Conservation (phyloP, 345 rosid species). For the Ceriops tagal region DNA sequence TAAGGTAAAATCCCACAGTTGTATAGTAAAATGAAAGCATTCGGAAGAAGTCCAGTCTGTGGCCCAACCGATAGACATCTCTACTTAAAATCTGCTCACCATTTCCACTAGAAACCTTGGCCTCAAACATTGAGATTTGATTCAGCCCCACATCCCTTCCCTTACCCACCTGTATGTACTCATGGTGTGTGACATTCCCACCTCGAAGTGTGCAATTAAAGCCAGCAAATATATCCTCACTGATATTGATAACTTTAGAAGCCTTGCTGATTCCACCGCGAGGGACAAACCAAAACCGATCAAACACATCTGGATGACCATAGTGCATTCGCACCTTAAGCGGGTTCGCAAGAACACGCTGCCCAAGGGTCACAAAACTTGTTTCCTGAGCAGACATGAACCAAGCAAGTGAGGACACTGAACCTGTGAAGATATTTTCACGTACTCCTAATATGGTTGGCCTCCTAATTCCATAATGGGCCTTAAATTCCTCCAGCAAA, state of each 20-base stretch:
- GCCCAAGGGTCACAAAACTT: slow-evolving; percentile 86
- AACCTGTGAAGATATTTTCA: slow-evolving; percentile 87
- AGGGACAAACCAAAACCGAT: slow-evolving; percentile 82
- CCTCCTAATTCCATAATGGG: slow-evolving; percentile 63
- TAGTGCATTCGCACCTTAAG: slow-evolving; percentile 88
- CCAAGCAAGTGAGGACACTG: slow-evolving; percentile 91
- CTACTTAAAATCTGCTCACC: slow-evolving; percentile 93
- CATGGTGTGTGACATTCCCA: slow-evolving; percentile 92
- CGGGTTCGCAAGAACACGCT: slow-evolving; percentile 89
- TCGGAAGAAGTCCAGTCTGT: slow-evolving; percentile 80
- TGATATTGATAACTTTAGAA: slow-evolving; percentile 73
- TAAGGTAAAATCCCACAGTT: slow-evolving; percentile 70
- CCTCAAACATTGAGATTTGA: slow-evolving; percentile 83
- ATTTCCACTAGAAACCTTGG: slow-evolving; percentile 88
- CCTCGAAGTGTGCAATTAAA: slow-evolving; percentile 86
- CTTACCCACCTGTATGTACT: slow-evolving; percentile 89
- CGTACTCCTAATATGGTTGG: slow-evolving; percentile 91
- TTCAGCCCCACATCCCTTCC: slow-evolving; percentile 92
- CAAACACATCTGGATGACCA: slow-evolving; percentile 94
- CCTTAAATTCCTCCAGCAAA: slow-evolving; percentile 75
- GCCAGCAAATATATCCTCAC: slow-evolving; percentile 95
- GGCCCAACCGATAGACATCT: slow-evolving; percentile 85
- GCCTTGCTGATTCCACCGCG: slow-evolving; percentile 95
- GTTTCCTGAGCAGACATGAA: slow-evolving; percentile 92
- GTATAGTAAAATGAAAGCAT: slow-evolving; percentile 79